These are phyloP conservation scores for Ajuga chamaepitys DNA, from an alignment of 257 asterid genomes.

Conservation along the genomic window DNA sequence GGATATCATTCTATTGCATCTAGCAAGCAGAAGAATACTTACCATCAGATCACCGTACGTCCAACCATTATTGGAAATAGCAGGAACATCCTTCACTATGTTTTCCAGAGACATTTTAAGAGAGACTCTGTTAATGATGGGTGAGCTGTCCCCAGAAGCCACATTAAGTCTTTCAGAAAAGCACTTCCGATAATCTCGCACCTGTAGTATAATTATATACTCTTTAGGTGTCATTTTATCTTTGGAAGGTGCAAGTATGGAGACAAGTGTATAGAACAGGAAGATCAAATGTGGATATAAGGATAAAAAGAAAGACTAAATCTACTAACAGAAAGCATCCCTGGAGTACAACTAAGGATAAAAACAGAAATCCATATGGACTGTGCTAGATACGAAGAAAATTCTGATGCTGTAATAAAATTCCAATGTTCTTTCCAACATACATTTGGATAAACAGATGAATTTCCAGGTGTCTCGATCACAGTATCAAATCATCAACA, in stretches of 20 bases:
- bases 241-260: constrained; percentile 1
- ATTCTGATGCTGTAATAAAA: not conserved
- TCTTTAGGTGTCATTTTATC: not conserved
- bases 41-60: constrained; percentile 99
- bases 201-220: constrained; percentile 36
- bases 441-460: not conserved
- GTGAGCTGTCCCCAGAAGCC: constrained; percentile 42
- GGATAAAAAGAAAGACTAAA: not conserved
- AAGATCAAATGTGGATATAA: not conserved
- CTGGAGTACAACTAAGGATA: not conserved
- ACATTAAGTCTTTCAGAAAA: constrained; percentile 40
- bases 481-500: not conserved
- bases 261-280: not conserved
- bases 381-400: not conserved
- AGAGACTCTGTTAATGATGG: constrained; percentile 50
- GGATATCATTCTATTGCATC: not conserved
- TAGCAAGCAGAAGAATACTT: constrained; percentile 26
- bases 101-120: constrained; percentile 89
- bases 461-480: not conserved
- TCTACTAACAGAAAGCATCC: not conserved
- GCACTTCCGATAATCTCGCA: constrained; percentile 78
- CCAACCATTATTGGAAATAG: constrained; percentile 77
- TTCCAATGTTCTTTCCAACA: not conserved
- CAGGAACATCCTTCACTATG: constrained; percentile 88
- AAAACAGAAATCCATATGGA: not conserved